Conservation (phyloP, 2,329 filamentous ascomycete species). For the Bisporella sp. region DNA sequence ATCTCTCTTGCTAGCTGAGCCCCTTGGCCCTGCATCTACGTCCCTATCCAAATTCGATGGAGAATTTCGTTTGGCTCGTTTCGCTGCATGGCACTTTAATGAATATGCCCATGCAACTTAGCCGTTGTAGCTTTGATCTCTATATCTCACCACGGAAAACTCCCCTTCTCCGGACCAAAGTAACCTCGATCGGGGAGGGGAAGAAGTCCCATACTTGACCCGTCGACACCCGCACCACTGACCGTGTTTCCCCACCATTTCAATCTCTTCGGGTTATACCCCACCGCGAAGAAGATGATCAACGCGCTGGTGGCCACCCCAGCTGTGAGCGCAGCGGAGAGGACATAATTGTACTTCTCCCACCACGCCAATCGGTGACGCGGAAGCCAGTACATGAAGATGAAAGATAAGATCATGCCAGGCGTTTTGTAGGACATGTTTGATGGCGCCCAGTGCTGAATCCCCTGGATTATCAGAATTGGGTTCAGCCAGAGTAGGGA, state of each 20-base stretch:
- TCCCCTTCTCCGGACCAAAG: constrained; percentile 25
- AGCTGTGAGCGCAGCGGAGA: constrained; percentile 35
- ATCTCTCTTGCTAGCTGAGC: no score
- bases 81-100: no score
- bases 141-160: constrained; percentile 3
- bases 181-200: constrained; percentile 27
- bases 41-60: no score
- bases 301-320: constrained; percentile 35
- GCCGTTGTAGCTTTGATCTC: no score
- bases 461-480: constrained; percentile 34
- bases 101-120: no score
- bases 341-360: constrained; percentile 40
- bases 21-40: no score
- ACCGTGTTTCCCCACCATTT: constrained; percentile 42
- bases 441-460: constrained; percentile 37
- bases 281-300: constrained; percentile 37
- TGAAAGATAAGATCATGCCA: constrained; percentile 33
- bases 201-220: constrained; percentile 20
- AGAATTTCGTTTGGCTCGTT: no score
- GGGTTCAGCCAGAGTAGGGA: constrained; percentile 36
- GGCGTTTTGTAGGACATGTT: constrained; percentile 38
- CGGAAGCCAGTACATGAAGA: constrained; percentile 39
- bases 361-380: constrained; percentile 35
- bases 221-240: constrained; percentile 28
- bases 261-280: constrained; percentile 30